These are phyloP conservation scores for Microthlaspi erraticum DNA, from an alignment of 345 rosid genomes.

Conservation along the genomic window DNA sequence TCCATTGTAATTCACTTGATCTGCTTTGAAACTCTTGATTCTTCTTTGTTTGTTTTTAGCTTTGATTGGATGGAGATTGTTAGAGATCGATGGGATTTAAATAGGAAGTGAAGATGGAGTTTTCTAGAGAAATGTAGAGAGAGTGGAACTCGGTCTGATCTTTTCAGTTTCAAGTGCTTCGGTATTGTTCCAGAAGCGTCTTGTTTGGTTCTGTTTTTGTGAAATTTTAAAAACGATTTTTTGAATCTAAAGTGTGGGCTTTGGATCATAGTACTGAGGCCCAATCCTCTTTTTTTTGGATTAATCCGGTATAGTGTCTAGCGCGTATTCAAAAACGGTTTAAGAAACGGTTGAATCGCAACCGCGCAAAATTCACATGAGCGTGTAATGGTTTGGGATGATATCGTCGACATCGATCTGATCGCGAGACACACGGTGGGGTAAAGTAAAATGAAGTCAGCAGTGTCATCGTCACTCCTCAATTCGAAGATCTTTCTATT, in stretches of 20 bases:
- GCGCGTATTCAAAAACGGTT: too few species aligned
- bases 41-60: not conserved
- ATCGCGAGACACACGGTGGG: not conserved
- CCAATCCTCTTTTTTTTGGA: constrained; percentile 51
- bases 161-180: constrained; percentile 26
- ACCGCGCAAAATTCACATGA: not conserved
- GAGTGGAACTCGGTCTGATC: not conserved
- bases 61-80: not conserved
- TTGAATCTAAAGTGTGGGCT: constrained; percentile 26
- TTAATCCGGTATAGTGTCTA: not conserved
- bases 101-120: constrained; percentile 19
- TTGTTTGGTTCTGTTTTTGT: constrained; percentile 19
- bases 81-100: not conserved
- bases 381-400: constrained; percentile 2
- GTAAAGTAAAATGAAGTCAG: constrained; percentile 57
- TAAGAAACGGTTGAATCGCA: not conserved
- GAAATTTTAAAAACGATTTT: not conserved
- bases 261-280: not conserved
- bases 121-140: constrained; percentile 38
- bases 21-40: not conserved
- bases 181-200: constrained; percentile 38
- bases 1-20: constrained; percentile 40
- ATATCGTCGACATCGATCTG: not conserved
- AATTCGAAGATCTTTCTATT: constrained; percentile 42
- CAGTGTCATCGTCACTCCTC: constrained; percentile 51